Percentiles rank a stretch among this genome's conserved stretches.
Evolutionary conservation across 2,329 filamentous ascomycete genomes (phyloP).

Genomic region (Penicillium fuscoglaucum): DNA sequence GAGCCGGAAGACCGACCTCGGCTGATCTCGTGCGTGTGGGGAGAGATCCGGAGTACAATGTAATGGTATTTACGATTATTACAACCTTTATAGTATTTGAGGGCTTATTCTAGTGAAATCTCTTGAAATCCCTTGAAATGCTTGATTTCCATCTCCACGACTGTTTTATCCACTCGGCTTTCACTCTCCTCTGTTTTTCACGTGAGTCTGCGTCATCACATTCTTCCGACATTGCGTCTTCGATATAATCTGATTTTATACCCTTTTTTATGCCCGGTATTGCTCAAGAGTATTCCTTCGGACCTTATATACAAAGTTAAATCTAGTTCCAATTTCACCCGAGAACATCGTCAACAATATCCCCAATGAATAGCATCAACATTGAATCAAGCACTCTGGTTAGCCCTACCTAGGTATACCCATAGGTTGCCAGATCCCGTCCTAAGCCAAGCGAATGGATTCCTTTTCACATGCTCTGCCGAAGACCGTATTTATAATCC

Average conservation of each 20-base stretch:
- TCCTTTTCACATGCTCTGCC: neutral
- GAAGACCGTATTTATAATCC: neutral
- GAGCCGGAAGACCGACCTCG: conserved; percentile 25
- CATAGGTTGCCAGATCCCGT: neutral
- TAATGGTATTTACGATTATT: neutral
- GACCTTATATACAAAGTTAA: neutral
- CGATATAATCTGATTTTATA: neutral
- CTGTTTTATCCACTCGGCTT: neutral
- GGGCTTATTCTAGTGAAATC: neutral
- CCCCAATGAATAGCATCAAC: neutral
- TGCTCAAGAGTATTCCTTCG: no score
- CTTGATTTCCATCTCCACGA: neutral
- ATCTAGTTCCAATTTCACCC: neutral
- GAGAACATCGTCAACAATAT: neutral
- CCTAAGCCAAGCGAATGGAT: neutral
- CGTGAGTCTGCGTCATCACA: neutral
- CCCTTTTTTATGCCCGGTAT: neutral
- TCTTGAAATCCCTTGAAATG: neutral
- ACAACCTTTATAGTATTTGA: neutral
- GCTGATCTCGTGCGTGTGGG: conserved; percentile 16
- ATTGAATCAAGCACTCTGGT: no score
- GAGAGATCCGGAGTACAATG: neutral
- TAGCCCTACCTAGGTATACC: neutral
- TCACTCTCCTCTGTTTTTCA: neutral
- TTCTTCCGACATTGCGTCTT: neutral